Base-by-base conservation (phyloP, 371 early-diverging fungal genomes). In the Sporodiniella umbellata region DNA sequence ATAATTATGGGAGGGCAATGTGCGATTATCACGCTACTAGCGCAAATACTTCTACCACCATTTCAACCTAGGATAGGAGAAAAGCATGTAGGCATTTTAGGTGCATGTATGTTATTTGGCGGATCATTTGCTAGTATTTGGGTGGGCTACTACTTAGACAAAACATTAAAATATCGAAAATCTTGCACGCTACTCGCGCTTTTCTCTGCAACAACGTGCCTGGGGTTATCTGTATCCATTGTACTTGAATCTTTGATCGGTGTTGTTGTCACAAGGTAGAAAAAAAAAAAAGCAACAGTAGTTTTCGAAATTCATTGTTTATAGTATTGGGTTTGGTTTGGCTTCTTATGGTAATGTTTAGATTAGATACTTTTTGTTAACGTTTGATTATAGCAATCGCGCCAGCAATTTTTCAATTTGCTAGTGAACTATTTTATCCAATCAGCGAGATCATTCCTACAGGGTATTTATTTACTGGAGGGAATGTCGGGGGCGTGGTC, bases 381-480 rank as follows among this genome's bases (percentile, higher is more conserved):
- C 38, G 19, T 33, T 26, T 46, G 10, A 37, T 35, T 8, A 37
- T 54, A 76, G 78, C 77, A 10, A 74, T 80, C 38, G 47, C 69
- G 10, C 75, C 81, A n/a, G 78, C 72, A 0, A 54, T 76, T 14
- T 76, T 75, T 42, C 81, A 78, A 62, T 80, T 62, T 55, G 75
- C 74, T 6, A 66, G 73, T 24, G 71, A 70, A 42, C 44, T 76
- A 11, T 71, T 64, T 45, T 70, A 70, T 42, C 71, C 72, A 11
- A 45, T 74, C 15, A 72, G 60, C 45, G 81, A 80, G 42, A 72
- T 74, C 24, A 71, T 74, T 31, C 70, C 75, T 8, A 67, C 81
- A 25, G 77, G 81, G 6, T 77, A 70, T 51, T 45, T 77, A 22
- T 67, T 67, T 18, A 67, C 66, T 10, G 53, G 60, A 4, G 71